Evolutionary conservation across 768 basidiomycete species (phyloP).

Genomic region (Porphyrellus cyaneotinctus): DNA sequence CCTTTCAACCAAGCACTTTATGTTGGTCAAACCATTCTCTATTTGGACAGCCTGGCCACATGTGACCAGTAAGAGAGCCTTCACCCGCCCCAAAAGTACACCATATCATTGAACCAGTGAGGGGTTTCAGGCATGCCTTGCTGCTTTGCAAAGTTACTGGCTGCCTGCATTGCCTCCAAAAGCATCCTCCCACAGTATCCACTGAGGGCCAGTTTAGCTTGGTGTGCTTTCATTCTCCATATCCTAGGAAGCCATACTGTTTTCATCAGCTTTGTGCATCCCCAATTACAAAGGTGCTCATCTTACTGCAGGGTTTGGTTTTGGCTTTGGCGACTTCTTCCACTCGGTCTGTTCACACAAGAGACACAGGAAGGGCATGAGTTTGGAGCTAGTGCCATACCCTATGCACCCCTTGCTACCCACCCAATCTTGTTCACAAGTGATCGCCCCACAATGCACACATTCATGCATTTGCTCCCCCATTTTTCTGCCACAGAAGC

Average conservation of each 20-base stretch:
- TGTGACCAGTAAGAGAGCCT: neutral
- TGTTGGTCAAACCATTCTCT: neutral
- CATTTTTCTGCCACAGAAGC: neutral
- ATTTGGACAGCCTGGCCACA: neutral
- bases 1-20: neutral
- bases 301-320: neutral
- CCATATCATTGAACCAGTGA: neutral
- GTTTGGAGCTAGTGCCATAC: neutral
- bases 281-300: too few species aligned
- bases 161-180: neutral
- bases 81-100: neutral
- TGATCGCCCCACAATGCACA: neutral
- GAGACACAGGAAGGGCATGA: neutral
- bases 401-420: neutral
- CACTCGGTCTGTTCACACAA: neutral
- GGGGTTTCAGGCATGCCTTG: neutral
- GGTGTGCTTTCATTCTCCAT: neutral
- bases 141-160: neutral
- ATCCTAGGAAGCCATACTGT: neutral
- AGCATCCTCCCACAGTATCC: neutral
- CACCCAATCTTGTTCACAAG: neutral
- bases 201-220: neutral
- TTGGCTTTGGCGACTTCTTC: neutral
- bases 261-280: too few species aligned
- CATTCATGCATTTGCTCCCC: neutral